A percentile compares a stretch with the other conserved stretches of the same genome.
Evolutionary conservation across 2,329 filamentous ascomycete species (phyloP).

Genomic region (Sporothrix dimorphospora): DNA sequence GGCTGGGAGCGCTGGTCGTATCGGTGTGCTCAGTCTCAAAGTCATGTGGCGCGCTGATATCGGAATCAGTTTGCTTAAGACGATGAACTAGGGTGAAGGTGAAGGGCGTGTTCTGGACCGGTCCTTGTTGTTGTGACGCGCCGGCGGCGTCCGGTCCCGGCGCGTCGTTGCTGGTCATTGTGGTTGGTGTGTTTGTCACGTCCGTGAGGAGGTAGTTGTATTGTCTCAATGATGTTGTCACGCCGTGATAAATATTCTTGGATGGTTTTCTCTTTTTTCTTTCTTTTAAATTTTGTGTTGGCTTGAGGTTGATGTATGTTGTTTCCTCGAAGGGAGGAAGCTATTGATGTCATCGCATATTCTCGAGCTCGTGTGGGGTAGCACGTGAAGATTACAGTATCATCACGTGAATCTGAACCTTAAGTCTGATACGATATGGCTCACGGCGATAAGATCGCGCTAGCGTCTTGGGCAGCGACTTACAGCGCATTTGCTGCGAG

Average conservation of each 20-base stretch:
- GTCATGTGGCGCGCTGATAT: not conserved
- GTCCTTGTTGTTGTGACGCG: not conserved
- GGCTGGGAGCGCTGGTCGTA: not conserved
- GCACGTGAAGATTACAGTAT: not conserved
- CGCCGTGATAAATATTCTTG: too few species aligned
- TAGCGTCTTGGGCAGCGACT: not conserved
- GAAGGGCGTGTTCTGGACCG: not conserved
- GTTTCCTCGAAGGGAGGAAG: not conserved
- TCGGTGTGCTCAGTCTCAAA: not conserved
- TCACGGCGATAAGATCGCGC: not conserved
- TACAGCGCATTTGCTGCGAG: not conserved
- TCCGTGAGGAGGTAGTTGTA: too few species aligned
- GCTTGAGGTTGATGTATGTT: not conserved
- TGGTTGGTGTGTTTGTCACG: not conserved
- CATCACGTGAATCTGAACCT: not conserved
- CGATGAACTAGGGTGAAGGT: not conserved
- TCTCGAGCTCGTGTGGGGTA: not conserved
- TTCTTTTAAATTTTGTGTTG: too few species aligned
- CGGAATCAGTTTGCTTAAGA: not conserved
- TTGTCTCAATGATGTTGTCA: too few species aligned
- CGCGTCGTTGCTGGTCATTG: not conserved
- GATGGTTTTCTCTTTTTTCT: too few species aligned
- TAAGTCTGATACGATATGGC: not conserved
- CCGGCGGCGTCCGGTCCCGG: not conserved
- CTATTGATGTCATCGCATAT: constrained; percentile 9